These are phyloP conservation scores for Phytophthora pinifolia DNA, from an alignment of 352 stramenopile genomes.

Conservation along the genomic window DNA sequence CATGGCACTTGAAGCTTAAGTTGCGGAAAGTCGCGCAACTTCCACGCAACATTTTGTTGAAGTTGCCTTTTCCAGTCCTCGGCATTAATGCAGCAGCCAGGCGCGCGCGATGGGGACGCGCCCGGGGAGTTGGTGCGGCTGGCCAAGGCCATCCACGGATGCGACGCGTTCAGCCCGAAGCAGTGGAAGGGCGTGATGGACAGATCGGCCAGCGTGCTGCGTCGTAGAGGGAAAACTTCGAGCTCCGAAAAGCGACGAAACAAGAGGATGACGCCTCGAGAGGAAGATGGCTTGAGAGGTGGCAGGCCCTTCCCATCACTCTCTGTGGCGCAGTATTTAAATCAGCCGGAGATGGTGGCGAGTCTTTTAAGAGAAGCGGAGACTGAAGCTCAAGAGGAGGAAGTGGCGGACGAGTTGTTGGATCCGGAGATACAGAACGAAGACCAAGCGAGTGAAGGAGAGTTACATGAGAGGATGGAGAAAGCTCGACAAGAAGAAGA, in stretches of 20 bases:
- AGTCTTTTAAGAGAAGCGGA: slow-evolving; percentile 29
- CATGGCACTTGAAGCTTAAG: background rate
- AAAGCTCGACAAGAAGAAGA: background rate
- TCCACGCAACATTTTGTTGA: slow-evolving; percentile 11
- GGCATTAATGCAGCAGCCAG: no score
- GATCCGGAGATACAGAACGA: slow-evolving; percentile 1
- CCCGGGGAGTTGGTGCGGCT: slow-evolving; percentile 47
- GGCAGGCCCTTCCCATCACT: slow-evolving; percentile 14
- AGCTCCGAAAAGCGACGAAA: no score
- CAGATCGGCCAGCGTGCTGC: slow-evolving; percentile 33
- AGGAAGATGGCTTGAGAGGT: slow-evolving; percentile 30
- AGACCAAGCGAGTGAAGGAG: slow-evolving; percentile 3
- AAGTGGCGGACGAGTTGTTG: background rate
- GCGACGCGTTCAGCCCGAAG: slow-evolving; percentile 60
- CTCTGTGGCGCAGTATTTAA: slow-evolving; percentile 42
- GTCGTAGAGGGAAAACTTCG: background rate
- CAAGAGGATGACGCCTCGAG: no score
- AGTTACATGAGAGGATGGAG: slow-evolving; percentile 2
- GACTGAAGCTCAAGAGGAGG: background rate
- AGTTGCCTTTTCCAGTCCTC: no score
- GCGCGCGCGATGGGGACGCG: background rate
- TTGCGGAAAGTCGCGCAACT: slow-evolving; percentile 1
- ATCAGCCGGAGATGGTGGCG: slow-evolving; percentile 41
- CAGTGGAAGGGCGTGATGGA: slow-evolving; percentile 53
- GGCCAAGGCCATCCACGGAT: slow-evolving; percentile 43